These are phyloP conservation scores for Gyrodon lividus DNA, from an alignment of 768 basidiomycete genomes.

Conservation along the genomic window DNA sequence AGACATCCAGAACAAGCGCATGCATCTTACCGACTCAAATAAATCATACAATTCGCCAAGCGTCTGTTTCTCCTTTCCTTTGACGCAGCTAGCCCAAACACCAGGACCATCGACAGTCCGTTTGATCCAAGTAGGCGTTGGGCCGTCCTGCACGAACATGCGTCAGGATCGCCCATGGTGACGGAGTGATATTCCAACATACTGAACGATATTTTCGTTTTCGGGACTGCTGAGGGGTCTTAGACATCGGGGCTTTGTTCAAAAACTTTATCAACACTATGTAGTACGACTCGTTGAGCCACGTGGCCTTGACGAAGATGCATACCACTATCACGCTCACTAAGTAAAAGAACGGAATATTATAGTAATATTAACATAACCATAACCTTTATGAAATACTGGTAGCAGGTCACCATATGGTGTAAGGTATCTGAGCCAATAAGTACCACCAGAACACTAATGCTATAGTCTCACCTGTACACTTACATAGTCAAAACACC, in stretches of 20 bases:
- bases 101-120: conserved; percentile 75
- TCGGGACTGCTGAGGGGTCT: conserved; percentile 19
- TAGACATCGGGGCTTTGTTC: conserved; percentile 25
- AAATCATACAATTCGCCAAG: conserved; percentile 77
- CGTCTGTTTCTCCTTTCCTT: conserved; percentile 78
- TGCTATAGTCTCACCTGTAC: conserved; percentile 1
- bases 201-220: conserved; percentile 57
- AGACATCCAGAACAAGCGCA: background rate
- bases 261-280: background rate
- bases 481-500: conserved; percentile 2
- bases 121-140: conserved; percentile 62
- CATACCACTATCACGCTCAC: too few relatives aligned
- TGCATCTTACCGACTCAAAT: conserved; percentile 65
- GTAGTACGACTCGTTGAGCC: too few relatives aligned
- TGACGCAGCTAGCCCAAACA: conserved; percentile 83
- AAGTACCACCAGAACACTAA: conserved; percentile 3
- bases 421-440: conserved; percentile 22
- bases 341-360: too few relatives aligned
- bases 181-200: conserved; percentile 17
- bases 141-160: conserved; percentile 49
- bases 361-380: too few relatives aligned
- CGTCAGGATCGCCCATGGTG: conserved; percentile 1
- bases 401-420: background rate
- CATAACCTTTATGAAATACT: too few relatives aligned
- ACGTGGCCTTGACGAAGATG: too few relatives aligned